Percentiles rank a stretch among this genome's conserved stretches.
phyloP scores from a whole-genome alignment of 306 rosid species.

The Dalbergia cultrata region DNA sequence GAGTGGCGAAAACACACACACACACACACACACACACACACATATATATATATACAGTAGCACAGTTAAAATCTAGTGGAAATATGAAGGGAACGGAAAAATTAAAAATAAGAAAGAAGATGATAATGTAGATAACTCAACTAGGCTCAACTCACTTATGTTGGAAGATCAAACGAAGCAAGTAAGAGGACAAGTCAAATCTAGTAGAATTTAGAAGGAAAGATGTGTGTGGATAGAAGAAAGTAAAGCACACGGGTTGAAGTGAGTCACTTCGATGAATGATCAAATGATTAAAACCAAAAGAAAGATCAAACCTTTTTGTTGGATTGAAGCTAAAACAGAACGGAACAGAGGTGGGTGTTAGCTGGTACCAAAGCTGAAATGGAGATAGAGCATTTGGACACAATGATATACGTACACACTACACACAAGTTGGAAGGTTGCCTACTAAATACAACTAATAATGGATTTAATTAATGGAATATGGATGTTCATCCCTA shows the following conservation, averaged over 20 bases:
- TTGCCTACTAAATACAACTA: not conserved
- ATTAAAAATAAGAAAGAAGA: not conserved
- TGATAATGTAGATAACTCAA: conserved; percentile 13
- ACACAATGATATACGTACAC: not conserved
- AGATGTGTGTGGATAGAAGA: not conserved
- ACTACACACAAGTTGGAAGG: not conserved
- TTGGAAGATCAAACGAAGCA: conserved; percentile 12
- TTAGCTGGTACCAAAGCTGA: conserved; percentile 23
- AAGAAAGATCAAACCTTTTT: conserved; percentile 35
- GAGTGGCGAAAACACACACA: not conserved
- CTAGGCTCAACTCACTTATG: not conserved
- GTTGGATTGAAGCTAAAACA: conserved; percentile 22
- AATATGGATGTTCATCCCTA: not conserved
- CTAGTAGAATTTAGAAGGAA: conserved; percentile 12
- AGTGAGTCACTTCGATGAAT: not conserved
- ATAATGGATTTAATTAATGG: not conserved
- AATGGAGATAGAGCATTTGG: not conserved
- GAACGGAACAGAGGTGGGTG: not conserved
- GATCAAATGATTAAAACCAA: not conserved
- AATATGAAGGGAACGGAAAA: not conserved
- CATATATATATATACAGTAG: not conserved
- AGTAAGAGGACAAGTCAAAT: not conserved
- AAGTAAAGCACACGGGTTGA: not conserved
- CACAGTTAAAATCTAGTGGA: not conserved
- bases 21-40: not conserved